These are phyloP conservation scores for Diaporthe amygdali DNA, from an alignment of 2,329 filamentous ascomycete species.

Conservation along the genomic window DNA sequence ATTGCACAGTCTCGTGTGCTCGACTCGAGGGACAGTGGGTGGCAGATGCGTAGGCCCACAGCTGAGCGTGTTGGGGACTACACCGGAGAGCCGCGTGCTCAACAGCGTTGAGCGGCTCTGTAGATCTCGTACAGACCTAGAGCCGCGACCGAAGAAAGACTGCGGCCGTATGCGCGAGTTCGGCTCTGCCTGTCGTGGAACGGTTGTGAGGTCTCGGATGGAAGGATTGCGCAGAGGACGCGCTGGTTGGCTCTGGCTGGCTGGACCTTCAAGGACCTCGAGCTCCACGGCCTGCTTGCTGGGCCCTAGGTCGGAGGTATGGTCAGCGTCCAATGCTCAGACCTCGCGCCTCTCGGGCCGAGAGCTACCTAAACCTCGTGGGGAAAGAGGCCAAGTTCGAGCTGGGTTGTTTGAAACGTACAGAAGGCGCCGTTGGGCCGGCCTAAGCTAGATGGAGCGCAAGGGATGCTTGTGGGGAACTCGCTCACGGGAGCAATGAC, in stretches of 20 bases:
- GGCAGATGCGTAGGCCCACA: not conserved
- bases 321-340: constrained; percentile 21
- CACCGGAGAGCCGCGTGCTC: not conserved
- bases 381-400: constrained; percentile 12
- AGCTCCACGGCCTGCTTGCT: not conserved
- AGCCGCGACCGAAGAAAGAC: not conserved
- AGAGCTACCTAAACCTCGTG: not conserved
- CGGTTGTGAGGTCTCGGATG: not conserved
- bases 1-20: not conserved
- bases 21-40: not conserved
- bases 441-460: not conserved
- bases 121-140: not conserved
- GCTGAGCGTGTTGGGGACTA: not conserved
- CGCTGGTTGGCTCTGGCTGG: not conserved
- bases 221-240: not conserved
- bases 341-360: not conserved
- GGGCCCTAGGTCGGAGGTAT: not conserved
- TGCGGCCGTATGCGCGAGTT: constrained; percentile 14
- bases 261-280: not conserved
- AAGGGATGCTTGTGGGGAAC: constrained; percentile 3
- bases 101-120: not conserved
- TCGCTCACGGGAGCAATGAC: constrained; percentile 13
- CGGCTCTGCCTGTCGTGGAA: constrained; percentile 9
- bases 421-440: constrained; percentile 21
- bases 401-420: constrained; percentile 23